Percentiles rank a stretch among this genome's conserved stretches.
These are phyloP conservation scores for Cryphonectria naterciae DNA, from an alignment of 2,329 filamentous ascomycete species.

Conservation along the genomic window DNA sequence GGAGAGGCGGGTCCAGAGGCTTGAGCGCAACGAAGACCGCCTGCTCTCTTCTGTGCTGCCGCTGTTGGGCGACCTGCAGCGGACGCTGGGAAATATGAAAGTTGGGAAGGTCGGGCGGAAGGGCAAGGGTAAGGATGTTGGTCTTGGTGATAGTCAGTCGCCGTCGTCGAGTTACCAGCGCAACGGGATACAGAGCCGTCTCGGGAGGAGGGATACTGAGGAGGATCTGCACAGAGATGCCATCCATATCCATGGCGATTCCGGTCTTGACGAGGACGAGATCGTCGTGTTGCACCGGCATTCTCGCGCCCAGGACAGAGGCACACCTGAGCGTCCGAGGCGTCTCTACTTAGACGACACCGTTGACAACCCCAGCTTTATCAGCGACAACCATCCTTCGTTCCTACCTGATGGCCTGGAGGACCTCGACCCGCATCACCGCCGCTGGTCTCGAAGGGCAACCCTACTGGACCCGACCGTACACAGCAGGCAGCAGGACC, in stretches of 20 bases:
- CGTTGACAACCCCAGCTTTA: neutral
- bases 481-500: neutral
- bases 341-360: conserved; percentile 20
- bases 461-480: neutral
- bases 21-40: conserved; percentile 53
- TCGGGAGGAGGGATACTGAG: neutral
- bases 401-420: neutral
- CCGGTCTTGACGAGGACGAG: conserved; percentile 18
- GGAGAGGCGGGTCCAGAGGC: conserved; percentile 49
- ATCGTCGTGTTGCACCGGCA: conserved; percentile 9
- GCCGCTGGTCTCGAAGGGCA: conserved; percentile 5
- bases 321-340: conserved; percentile 10
- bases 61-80: conserved; percentile 50
- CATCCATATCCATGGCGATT: neutral
- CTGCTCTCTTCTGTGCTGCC: conserved; percentile 50
- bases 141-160: neutral
- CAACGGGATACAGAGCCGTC: conserved; percentile 10
- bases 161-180: neutral
- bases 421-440: neutral
- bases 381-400: neutral
- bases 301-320: conserved; percentile 7
- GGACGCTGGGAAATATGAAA: conserved; percentile 35
- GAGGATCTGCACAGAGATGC: neutral
- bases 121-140: conserved; percentile 5
- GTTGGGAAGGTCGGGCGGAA: neutral